A percentile compares a stretch with the other conserved stretches of the same genome.
Conservation (phyloP, 495 filamentous ascomycete genomes). For the Aspergillus diversus region DNA sequence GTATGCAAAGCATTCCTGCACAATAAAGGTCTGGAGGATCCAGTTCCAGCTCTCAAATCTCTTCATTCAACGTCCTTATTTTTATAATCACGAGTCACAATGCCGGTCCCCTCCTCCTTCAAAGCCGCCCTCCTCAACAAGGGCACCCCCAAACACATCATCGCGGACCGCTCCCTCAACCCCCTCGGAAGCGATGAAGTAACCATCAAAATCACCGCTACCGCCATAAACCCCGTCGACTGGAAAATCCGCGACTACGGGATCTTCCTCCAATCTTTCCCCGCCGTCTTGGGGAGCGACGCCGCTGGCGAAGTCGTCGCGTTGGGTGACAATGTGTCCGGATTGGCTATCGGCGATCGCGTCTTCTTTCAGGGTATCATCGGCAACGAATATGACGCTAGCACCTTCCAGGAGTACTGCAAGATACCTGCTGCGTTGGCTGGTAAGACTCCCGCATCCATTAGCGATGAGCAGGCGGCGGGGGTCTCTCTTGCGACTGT, state of each 20-base stretch:
- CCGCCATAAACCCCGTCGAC: slow-evolving; percentile 52
- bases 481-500: slow-evolving; percentile 43
- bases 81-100: too few species aligned
- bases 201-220: slow-evolving; percentile 43
- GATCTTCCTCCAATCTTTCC: slow-evolving; percentile 34
- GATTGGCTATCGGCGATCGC: slow-evolving; percentile 37
- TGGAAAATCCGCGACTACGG: slow-evolving; percentile 37
- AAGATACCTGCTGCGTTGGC: slow-evolving; percentile 35
- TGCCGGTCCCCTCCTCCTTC: slow-evolving; percentile 19
- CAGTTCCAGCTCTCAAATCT: too few species aligned
- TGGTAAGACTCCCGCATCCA: slow-evolving; percentile 36
- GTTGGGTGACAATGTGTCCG: slow-evolving; percentile 36
- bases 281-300: slow-evolving; percentile 46
- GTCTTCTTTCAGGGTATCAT: slow-evolving; percentile 37
- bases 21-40: too few species aligned
- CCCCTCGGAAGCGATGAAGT: slow-evolving; percentile 18
- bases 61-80: too few species aligned
- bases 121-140: slow-evolving; percentile 23
- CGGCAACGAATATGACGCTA: slow-evolving; percentile 34
- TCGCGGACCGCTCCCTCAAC: slow-evolving; percentile 14
- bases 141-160: slow-evolving; percentile 4
- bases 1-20: too few species aligned
- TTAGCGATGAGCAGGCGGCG: slow-evolving; percentile 45
- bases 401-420: slow-evolving; percentile 45
- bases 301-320: slow-evolving; percentile 41